Evolutionary conservation across 2,329 filamentous ascomycete species (phyloP).

Genomic region (Phaeosphaeriaceae sp.): DNA sequence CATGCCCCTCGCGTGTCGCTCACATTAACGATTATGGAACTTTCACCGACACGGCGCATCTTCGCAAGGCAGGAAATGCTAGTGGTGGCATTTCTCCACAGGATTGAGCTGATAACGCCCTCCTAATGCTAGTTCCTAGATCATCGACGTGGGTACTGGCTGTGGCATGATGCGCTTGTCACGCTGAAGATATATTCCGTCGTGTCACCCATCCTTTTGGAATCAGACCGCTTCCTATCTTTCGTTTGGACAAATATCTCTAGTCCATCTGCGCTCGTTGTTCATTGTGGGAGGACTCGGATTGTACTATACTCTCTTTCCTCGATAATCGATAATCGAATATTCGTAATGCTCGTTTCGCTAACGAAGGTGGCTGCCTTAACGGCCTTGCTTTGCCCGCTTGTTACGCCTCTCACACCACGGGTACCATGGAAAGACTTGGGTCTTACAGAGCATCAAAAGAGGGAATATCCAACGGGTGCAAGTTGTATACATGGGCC

Average conservation of each 20-base stretch:
- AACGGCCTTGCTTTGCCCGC: conserved; percentile 21
- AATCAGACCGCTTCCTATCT: conserved; percentile 14
- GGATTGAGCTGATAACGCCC: conserved; percentile 13
- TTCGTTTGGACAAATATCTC: conserved; percentile 9
- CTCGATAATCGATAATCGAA: conserved; percentile 2
- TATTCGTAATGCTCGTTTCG: conserved; percentile 16
- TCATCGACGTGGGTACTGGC: conserved; percentile 14
- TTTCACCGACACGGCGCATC: conserved; percentile 14
- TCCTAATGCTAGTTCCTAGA: conserved; percentile 11
- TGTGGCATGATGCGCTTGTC: conserved; percentile 11
- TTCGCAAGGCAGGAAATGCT: conserved; percentile 20
- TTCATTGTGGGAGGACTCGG: conserved; percentile 1
- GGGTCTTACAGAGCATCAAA: conserved; percentile 17
- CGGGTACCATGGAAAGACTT: conserved; percentile 33
- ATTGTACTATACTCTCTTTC: conserved; percentile 13
- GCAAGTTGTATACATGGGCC: conserved; percentile 27
- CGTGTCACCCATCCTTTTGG: conserved; percentile 21
- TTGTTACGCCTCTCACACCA: conserved; percentile 21
- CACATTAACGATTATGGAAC: conserved; percentile 22
- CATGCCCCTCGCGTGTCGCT: conserved; percentile 19
- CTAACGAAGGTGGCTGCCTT: conserved; percentile 9
- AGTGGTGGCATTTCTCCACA: conserved; percentile 29
- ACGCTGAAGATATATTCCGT: conserved; percentile 21
- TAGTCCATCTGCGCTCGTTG: conserved; percentile 6
- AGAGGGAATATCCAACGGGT: conserved; percentile 17